Evolutionary conservation across 2,329 filamentous ascomycete species (phyloP), one percentile per base, ranked within the genome.

Genomic region (Colletotrichum sp.): DNA sequence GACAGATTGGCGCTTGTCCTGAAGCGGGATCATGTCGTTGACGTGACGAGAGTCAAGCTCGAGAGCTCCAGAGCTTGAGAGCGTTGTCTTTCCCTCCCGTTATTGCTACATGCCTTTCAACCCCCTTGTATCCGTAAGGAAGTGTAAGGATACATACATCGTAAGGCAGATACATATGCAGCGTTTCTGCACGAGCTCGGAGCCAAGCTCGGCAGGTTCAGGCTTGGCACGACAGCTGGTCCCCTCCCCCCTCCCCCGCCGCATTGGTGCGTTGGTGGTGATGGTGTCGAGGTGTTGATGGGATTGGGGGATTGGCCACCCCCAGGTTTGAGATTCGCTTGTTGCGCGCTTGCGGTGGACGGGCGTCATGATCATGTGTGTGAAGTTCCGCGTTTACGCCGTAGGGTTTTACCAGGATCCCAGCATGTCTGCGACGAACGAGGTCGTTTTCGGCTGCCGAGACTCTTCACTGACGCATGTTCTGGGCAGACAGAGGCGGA

Each of bases 181-280:
- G 73, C n/a, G 18, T 55, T 63, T 66, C 69, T 75, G 69, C 73
- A 73, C 38, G 73, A 73, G 73, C 63, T 75, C 73, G 73, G 73
- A 32, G 73, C 73, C 73, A 73, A 75, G 73, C 73, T 75, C 73
- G 73, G 73, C 73, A 75, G 63, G 56, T 64, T 69, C 63, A 64
- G 56, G 38, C 73, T 75, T 75, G 73, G 73, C 73, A 26, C 43
- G 56, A 69, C 56, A 73, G 43, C 69, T 68, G 69, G 56, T 32
- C 26, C 62, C 38, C 21, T 38, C 68, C 34, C 38, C 14, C 68
- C 72, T 58, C 52, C 68, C 63, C 43, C 63, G 69, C 69, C 63
- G 63, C 28, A 68, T 8, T 56, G n/a, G 56, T 63, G 63, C 73
- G 63, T 72, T 36, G 30, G 52, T 34, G 30, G 48, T 32, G 38